Evolutionary conservation across 1,139 yeast species (phyloP), one percentile per base, ranked within the genome.

Genomic region (Maudiozyma humilis): DNA sequence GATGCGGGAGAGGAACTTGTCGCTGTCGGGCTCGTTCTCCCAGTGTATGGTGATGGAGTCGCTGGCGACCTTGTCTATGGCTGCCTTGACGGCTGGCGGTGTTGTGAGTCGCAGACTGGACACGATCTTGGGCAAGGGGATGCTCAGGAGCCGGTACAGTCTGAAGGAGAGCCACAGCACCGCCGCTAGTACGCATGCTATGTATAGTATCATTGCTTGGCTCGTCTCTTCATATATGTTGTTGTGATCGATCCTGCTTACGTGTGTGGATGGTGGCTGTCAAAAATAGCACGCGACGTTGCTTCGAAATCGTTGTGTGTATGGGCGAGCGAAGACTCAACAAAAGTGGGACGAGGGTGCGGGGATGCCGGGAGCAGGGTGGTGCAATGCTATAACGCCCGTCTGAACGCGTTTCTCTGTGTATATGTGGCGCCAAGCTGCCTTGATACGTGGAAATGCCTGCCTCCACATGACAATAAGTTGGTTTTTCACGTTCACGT

Each of bases 11-110:
- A 20, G 27, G 19, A 23, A 31, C 41, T 33, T 20, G 38, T 43
- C 12, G 31, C 33, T 37, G 8, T 39, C 20, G 1, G 63, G 62
- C 41, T 60, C 63, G 45, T 62, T 62, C 43, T 75, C 75, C 87
- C 86, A 80, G 52, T 79, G 83, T 20, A 80, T 50, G 5, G 72
- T 68, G 18, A 79, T 70, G 4, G 73, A 62, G 14, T 67, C 63
- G 32, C 68, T 64, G 0, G 79, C 69, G 36, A 80, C 71, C 47
- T 70, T 69, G 51, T 77, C 82, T 10, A 79, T 69, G 3, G 81
- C 74, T 6, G 79, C 69, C 43, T 70, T 66, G 0, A 82, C 80
- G 4, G 79, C 68, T 30, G 72, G 71, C 2, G 86, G 85, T 15
- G 78, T 71, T 33, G 71, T 72, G 25, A 79, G 71, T 41, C 76